Base-by-base conservation (phyloP, 305 asterid genomes). In the Ilex paraguariensis region DNA sequence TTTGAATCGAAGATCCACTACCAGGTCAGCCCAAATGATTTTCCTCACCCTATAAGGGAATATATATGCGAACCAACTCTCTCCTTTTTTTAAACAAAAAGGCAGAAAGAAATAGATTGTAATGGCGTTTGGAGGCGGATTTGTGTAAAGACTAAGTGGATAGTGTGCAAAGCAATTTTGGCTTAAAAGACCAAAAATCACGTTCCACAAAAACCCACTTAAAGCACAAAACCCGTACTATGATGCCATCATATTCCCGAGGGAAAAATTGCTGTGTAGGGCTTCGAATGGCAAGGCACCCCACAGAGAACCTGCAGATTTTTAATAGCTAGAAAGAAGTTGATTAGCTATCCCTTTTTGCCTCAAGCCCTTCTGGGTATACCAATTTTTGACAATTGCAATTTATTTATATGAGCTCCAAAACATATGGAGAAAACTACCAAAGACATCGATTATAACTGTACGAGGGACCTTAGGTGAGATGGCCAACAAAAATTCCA, bases 161-260 rank as follows among this genome's bases (percentile, higher is more conserved):
- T 56, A 48, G 62, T 57, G 30, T n/a, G 31, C n/a, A 52, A 52
- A 52, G 31, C 10, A 52, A n/a, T 2, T 1, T 52, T n/a, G 56
- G n/a, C 56, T 16, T 21, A 55, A 64, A 45, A 39, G 58, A 59
- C 56, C 28, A 52, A 15, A 14, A 16, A 55, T 32, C 32, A 15
- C 11, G 28, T 52, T 52, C 31, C 10, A 62, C 16, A 56, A 30
- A 60, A 66, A 76, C 67, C 63, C 62, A 0, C 8, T 66, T 48
- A 73, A 67, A 72, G 83, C 80, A 75, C 77, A 70, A 71, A 74
- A 61, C 73, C 75, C 84, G 83, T 84, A 82, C 91, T 80, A 82
- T 82, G 91, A 77, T 75, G 81, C 91, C 91, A 82, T 70, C 15
- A 52, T 52, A 3, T 49, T 49, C 53, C 53, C 13, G 0, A 12